phyloP scores from a whole-genome alignment of 2,329 filamentous ascomycete species.

The Colletotrichum lini region DNA sequence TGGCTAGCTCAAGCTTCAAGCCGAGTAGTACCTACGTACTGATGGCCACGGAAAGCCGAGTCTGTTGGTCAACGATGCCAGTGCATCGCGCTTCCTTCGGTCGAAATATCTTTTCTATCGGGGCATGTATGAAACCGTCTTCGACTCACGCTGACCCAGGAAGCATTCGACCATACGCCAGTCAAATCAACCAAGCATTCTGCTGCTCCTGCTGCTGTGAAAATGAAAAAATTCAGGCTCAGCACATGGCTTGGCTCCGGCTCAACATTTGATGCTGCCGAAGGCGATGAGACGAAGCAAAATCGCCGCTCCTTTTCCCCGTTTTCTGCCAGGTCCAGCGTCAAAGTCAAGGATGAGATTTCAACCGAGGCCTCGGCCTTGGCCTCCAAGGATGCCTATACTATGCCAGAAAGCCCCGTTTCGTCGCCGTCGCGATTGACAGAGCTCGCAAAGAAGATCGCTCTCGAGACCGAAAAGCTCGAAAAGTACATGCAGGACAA shows the following conservation, averaged over 20 bases:
- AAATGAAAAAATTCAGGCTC: constrained; percentile 53
- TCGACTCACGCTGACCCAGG: background rate
- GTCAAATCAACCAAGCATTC: background rate
- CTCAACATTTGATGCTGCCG: constrained; percentile 42
- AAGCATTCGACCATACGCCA: background rate
- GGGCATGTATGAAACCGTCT: background rate
- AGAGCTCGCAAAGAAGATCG: constrained; percentile 63
- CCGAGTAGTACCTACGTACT: background rate
- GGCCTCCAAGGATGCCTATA: background rate
- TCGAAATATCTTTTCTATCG: background rate
- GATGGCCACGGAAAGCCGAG: constrained; percentile 4
- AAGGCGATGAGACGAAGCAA: constrained; percentile 51
- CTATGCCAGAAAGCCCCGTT: background rate
- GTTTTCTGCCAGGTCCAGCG: constrained; percentile 42
- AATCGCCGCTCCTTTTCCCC: constrained; percentile 52
- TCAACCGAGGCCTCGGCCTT: background rate
- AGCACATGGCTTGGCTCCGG: constrained; percentile 53
- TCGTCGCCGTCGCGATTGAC: constrained; percentile 56
- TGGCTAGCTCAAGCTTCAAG: background rate
- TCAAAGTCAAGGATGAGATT: constrained; percentile 8
- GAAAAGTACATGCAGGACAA: constrained; percentile 62
- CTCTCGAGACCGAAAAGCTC: constrained; percentile 63
- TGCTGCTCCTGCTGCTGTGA: background rate
- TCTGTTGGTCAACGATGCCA: constrained; percentile 5
- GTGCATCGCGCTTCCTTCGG: constrained; percentile 1